Base-by-base conservation (phyloP, 768 basidiomycete genomes). In the Amyloporia xantha region DNA sequence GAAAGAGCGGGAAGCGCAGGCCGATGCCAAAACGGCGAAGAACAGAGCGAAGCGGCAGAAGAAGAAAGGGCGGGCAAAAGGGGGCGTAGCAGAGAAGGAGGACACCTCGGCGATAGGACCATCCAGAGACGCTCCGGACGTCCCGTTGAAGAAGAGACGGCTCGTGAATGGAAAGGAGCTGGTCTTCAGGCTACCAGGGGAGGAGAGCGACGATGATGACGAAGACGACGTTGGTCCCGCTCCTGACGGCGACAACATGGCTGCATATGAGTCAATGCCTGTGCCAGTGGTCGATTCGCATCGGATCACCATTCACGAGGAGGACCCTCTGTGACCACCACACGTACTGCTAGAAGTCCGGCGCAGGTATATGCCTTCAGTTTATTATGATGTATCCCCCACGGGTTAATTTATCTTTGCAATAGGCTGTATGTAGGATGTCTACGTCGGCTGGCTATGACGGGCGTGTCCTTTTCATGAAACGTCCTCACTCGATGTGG, bases 31-130 rank as follows among this genome's bases (percentile, higher is more conserved):
- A 71, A 97, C 95, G 0, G 84, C 91, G 11, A 98, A 93, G 71
- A 99, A 99, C 65, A 78, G 96, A 17, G 88, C 89, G 13, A 97
- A 89, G 65, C 72, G 96, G 39, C 88, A 85, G 66, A 96, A 95
- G 75, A 91, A 91, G 73, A 98, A 94, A 65, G 85, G 78, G 54
- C 71, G 80, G 43, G 66, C 77, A 33, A 82, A 85, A 33, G 58
- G 56, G 26, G 60, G 62, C 41, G 62, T 51, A 21, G 54, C 59
- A 15, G 54, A 53, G 41, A 54, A 55, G 41, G 54, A 61, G 9
- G 49, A 58, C 11, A 70, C 20, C 20, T 1, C 36, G 42, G 50
- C 44, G 10, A 54, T n/a, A 17, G 51, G 44, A 17, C 45, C 44
- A 30, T 40, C 50, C 71, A 26, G 51, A 51, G 52, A 53, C 10